Evolutionary conservation across 2,329 filamentous ascomycete species (phyloP).

Genomic region (Colletotrichum spinosum): DNA sequence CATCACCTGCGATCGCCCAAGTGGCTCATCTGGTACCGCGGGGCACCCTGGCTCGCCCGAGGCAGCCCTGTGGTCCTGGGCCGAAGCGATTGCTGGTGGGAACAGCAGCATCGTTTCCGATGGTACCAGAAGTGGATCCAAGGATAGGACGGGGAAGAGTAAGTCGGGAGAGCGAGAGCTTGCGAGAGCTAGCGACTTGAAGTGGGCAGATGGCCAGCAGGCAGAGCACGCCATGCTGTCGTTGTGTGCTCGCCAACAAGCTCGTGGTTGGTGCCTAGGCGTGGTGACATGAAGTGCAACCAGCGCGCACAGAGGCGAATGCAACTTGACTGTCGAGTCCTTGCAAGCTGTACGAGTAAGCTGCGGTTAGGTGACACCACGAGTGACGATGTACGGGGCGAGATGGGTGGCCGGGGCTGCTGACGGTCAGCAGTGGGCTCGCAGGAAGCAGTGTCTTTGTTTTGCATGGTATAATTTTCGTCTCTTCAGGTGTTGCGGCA

Average conservation of each 20-base stretch:
- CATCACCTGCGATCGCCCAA: constrained; percentile 12
- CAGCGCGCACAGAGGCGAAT: neutral
- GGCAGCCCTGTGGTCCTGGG: neutral
- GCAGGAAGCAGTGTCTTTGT: neutral
- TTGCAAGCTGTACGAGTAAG: constrained; percentile 17
- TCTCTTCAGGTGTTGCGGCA: neutral
- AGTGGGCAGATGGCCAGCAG: constrained; percentile 7
- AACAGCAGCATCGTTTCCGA: constrained; percentile 20
- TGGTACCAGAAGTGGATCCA: constrained; percentile 10
- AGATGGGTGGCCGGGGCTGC: constrained; percentile 1
- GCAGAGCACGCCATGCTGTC: constrained; percentile 9
- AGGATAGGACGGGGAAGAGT: neutral
- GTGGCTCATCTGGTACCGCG: constrained; percentile 10
- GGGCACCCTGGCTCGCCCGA: constrained; percentile 21
- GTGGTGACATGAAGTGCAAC: neutral
- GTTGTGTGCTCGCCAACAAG: constrained; percentile 4
- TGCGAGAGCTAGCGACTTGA: constrained; percentile 4
- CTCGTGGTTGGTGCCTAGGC: constrained; percentile 2
- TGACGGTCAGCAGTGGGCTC: constrained; percentile 14
- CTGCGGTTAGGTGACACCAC: constrained; percentile 17
- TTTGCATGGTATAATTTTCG: neutral
- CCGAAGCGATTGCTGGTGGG: constrained; percentile 13
- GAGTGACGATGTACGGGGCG: constrained; percentile 3
- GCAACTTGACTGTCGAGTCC: constrained; percentile 10
- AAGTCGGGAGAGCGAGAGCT: neutral